Evolutionary conservation across 2,329 filamentous ascomycete genomes (phyloP), one percentile per base, ranked within the genome.

Genomic region (Podosphaera aphanis): DNA sequence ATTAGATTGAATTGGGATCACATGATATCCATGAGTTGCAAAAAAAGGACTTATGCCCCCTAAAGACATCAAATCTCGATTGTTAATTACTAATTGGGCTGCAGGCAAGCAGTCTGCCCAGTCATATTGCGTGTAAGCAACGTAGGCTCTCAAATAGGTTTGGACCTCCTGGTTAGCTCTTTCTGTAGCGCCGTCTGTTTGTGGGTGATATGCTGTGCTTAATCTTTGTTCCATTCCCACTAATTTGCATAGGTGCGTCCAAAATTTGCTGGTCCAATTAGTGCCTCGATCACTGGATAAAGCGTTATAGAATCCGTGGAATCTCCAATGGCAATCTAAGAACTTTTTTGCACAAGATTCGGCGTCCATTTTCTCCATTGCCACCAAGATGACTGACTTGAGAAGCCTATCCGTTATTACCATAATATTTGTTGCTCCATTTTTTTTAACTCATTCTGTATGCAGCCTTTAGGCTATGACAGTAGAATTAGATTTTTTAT

Each of bases 371-470:
- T 27, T 42, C 5, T 42, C 39, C 21, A 42, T 42, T 7, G 39
- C 39, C n/a, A 27, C 19, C 2, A 42, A 10, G 2, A 20, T 42
- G 3, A 42, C 19, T 7, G 21, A 25, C 16, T 42, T 42, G 10
- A 42, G n/a, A 16, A 25, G 11, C 20, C 39, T 25, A 42, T 42
- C 39, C 11, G 39, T 42, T 16, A 42, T 42, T n/a, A 42, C 21
- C 39, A 42, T 42, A 16, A 42, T 42, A 25, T 42, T 42, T 27
- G 39, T 42, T 27, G n/a, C n/a, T n/a, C n/a, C n/a, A n/a, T n/a
- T n/a, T n/a, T n/a, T n/a, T n/a, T n/a, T n/a, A n/a, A n/a, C n/a
- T n/a, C n/a, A n/a, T n/a, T n/a, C n/a, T n/a, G n/a, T n/a, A n/a
- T n/a, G n/a, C n/a, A n/a, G n/a, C n/a, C n/a, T n/a, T n/a, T n/a